Conservation (phyloP, 352 stramenopile genomes). For the Hyaloperonospora brassicae region DNA sequence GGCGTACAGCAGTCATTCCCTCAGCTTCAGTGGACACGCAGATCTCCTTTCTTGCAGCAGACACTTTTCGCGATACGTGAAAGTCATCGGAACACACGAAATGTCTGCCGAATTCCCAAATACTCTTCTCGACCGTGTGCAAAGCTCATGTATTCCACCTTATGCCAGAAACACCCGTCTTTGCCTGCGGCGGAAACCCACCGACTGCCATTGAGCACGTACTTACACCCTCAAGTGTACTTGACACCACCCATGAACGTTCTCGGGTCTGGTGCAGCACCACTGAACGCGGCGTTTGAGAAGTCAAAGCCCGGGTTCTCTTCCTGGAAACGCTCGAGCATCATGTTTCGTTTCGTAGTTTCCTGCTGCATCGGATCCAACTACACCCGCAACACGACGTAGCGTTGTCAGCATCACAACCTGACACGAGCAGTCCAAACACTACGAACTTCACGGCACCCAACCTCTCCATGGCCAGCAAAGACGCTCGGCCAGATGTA, state of each 20-base stretch:
- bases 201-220: background rate
- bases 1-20: too few relatives aligned
- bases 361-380: constrained; percentile 88
- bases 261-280: constrained; percentile 89
- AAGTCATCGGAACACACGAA: too few relatives aligned
- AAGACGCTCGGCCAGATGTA: constrained; percentile 91
- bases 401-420: background rate
- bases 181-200: background rate
- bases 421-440: background rate
- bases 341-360: constrained; percentile 93
- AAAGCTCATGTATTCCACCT: too few relatives aligned
- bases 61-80: too few relatives aligned
- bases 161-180: constrained; percentile 8
- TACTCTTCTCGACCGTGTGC: too few relatives aligned
- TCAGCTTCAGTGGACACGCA: too few relatives aligned
- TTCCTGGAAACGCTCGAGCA: constrained; percentile 97
- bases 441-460: background rate
- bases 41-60: too few relatives aligned
- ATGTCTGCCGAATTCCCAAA: too few relatives aligned
- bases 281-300: constrained; percentile 95
- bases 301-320: constrained; percentile 99
- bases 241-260: constrained; percentile 96
- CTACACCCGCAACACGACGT: constrained; percentile 17
- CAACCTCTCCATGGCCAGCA: constrained; percentile 72
- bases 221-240: constrained; percentile 45